Base-by-base conservation (phyloP, 2,329 filamentous ascomycete species). In the Phialophora verrucosa region DNA sequence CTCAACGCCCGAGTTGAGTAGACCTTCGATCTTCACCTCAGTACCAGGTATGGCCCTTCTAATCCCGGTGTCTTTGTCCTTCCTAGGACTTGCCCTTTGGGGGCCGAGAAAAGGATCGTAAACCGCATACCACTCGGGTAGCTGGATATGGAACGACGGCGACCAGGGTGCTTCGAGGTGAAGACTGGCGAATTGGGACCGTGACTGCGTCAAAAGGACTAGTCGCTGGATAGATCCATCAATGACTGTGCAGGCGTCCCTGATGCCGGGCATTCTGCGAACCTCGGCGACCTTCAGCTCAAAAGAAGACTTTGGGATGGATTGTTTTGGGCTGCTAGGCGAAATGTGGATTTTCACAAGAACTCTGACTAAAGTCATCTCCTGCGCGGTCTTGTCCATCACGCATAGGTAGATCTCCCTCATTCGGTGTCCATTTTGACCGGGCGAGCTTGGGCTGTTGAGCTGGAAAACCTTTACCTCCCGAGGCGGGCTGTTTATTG, bases 121-220 rank as follows among this genome's bases (percentile, higher is more conserved):
- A 25, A 87, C 76, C 66, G 83, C 83, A 23, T 92, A 79, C 31
- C 83, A 80, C 6, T 66, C 72, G 1, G 90, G 88, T 1, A 92
- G 78, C 0, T 84, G 80, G n/a, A 93, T 79, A 51, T 87, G 87
- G n/a, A 88, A 87, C 12, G 90, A 82, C 60, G 85, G 84, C 64
- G 89, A 88, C 91, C 91, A 93, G 0, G 90, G 90, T 5, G 90
- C 90, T 76, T 93, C 90, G 10, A 91, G 80, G 70, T 88, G 91
- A 17, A 94, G 78, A 73, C 90, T 87, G 55, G 87, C 85, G 32
- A 84, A 83, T 1, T 89, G 89, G 69, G 87, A 82, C 59, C 84
- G 83, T 27, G 87, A 86, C 71, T 89, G 86, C 2, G 88, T 90
- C 14, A 94, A 79, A 29, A 91, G 87, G 2, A 93, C 79, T 59